Evolutionary conservation across 257 asterid species (phyloP).

Genomic region (Thymus quinquecostatus): DNA sequence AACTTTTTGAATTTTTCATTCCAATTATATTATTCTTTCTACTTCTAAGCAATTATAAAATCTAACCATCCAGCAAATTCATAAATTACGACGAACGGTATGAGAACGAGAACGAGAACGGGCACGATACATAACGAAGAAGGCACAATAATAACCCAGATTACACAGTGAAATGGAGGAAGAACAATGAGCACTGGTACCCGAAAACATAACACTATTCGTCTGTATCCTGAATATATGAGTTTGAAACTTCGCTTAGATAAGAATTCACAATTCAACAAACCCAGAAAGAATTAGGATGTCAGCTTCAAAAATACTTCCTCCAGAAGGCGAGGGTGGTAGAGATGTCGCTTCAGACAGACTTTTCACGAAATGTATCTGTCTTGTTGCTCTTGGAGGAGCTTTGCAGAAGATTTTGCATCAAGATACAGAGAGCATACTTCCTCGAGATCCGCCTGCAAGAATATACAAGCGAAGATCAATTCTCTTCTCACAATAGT

Average conservation of each 20-base stretch:
- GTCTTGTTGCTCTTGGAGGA: slow-evolving; percentile 95
- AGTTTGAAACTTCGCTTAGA: not conserved
- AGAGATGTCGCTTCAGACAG: not conserved
- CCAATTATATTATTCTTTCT: not conserved
- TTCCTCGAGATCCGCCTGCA: slow-evolving; percentile 93
- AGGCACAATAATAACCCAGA: not conserved
- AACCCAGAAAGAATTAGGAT: not conserved
- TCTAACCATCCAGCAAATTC: not conserved
- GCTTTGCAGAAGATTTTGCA: slow-evolving; percentile 85
- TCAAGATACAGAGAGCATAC: slow-evolving; percentile 76
- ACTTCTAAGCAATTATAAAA: too few relatives aligned
- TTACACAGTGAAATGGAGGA: not conserved
- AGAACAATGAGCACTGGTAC: not conserved
- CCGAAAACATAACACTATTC: not conserved
- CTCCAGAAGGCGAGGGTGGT: not conserved
- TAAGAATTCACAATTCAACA: not conserved
- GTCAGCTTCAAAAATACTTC: not conserved
- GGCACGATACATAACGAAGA: not conserved
- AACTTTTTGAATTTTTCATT: too few relatives aligned
- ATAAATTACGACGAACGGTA: not conserved
- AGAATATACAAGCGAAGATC: not conserved
- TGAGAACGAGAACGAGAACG: not conserved
- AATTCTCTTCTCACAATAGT: not conserved
- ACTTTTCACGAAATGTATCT: slow-evolving; percentile 67
- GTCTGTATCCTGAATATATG: not conserved